A percentile compares a stretch with the other conserved stretches of the same genome.
These are phyloP conservation scores for Conringia planisiliqua DNA, from an alignment of 345 rosid genomes.

Conservation along the genomic window DNA sequence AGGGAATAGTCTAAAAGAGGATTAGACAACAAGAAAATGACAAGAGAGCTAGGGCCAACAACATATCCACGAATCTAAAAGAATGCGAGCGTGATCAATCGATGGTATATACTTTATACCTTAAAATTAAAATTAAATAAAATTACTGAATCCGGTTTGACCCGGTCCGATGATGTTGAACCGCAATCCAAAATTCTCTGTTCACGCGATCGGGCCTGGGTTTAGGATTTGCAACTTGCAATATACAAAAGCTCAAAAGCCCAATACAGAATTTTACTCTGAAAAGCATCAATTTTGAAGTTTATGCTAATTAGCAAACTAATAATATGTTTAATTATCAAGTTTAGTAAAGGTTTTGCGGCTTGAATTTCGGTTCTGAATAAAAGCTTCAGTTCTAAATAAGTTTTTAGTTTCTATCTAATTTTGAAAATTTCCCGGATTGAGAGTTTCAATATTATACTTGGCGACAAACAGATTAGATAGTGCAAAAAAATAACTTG, in stretches of 20 bases:
- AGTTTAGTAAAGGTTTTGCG: neutral
- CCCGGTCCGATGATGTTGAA: neutral
- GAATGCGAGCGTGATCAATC: neutral
- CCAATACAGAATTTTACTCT: neutral
- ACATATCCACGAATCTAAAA: neutral
- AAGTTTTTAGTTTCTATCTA: neutral
- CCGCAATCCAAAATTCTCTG: neutral
- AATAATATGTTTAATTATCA: neutral
- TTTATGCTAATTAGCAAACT: neutral
- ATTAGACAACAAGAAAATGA: conserved; percentile 15
- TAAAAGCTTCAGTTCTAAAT: neutral
- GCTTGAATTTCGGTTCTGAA: neutral
- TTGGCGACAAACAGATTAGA: too few species aligned
- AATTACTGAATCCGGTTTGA: neutral
- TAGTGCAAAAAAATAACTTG: too few species aligned
- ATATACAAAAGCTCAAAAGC: neutral
- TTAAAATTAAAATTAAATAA: neutral
- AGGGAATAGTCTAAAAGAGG: neutral
- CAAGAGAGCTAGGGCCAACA: neutral
- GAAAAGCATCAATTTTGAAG: too few species aligned
- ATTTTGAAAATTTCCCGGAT: neutral
- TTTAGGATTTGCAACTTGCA: neutral
- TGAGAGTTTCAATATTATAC: too few species aligned
- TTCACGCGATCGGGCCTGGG: neutral
- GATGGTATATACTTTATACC: neutral